Evolutionary conservation across 495 filamentous ascomycete genomes (phyloP), one percentile per base, ranked within the genome.

Genomic region (Penicillium riverlandense): DNA sequence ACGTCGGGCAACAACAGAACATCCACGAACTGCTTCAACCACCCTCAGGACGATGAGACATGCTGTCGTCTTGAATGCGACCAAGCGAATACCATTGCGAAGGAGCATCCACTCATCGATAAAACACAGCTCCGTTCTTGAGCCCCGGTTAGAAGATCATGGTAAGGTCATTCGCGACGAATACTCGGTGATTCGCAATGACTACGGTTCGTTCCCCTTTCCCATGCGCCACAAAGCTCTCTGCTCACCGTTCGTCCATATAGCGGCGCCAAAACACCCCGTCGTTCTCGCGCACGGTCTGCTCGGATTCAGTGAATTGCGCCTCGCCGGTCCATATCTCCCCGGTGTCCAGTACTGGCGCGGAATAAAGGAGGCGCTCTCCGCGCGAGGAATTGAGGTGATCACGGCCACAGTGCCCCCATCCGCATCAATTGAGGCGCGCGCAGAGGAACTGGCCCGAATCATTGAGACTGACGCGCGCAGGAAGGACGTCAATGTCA

Each of bases 321-420:
- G 72, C 29, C 65, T 94, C 6, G 83, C 79, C 8, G 85, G 88
- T 10, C 70, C 67, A 35, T 76, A 75, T 46, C 62, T 95, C 2
- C 90, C 89, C 0, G 76, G 83, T 3, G 79, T 97, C 15, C 79
- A 86, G 32, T 97, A 97, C 62, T 97, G 91, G 91, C 80, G 85
- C 30, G 91, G 91, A 1, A 95, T 97, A 48, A 80, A 76, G 31
- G 85, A 92, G 45, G 88, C 85, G 2, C 66, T 96, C 13, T 67
- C 61, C 8, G 75, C 82, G 37, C 83, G 85, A 48, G 82, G 81
- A 4, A 73, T 88, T 12, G 77, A 90, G 50, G 88, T 96, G 30
- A 87, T 95, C 40, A 86, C 80, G 4, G 79, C 88, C 7, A 75
- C 80, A 3, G 90, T 96, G 10, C 88, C 90, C 6, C 76, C 90